Evolutionary conservation across 164 flowering plant species (phyloP).

Genomic region (Chimonanthus salicifolius): DNA sequence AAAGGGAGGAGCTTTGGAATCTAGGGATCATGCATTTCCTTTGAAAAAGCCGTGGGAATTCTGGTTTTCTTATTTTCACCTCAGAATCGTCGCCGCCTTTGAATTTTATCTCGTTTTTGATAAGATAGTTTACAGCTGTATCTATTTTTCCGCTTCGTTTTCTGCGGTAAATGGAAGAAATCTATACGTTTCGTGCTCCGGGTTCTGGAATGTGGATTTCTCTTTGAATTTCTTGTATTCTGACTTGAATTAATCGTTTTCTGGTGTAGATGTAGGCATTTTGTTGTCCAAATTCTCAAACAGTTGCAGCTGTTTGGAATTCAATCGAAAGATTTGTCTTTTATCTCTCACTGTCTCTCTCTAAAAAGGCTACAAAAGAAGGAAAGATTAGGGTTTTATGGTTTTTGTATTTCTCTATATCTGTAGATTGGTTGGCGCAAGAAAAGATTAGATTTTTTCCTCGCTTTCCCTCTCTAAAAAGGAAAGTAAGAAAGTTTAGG

Average conservation of each 20-base stretch:
- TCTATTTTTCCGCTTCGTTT: neutral
- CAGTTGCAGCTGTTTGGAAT: neutral
- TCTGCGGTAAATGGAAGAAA: neutral
- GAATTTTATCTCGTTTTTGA: neutral
- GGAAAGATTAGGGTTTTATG: too few species aligned
- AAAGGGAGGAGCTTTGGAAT: neutral
- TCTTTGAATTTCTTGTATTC: neutral
- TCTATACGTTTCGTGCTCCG: neutral
- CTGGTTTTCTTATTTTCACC: neutral
- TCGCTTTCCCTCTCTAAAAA: neutral
- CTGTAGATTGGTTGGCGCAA: neutral
- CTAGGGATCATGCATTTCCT: neutral
- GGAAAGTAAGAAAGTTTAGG: neutral
- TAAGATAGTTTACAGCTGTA: neutral
- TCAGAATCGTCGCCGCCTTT: neutral
- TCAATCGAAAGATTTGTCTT: neutral
- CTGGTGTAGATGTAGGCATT: neutral
- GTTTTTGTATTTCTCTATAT: too few species aligned
- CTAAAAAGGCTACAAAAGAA: neutral
- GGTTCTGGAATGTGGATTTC: neutral
- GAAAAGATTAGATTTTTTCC: neutral
- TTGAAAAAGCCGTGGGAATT: too few species aligned
- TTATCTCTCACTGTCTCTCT: too few species aligned
- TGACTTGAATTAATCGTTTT: neutral
- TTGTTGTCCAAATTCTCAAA: neutral